A percentile compares a stretch with the other conserved stretches of the same genome.
phyloP scores from a whole-genome alignment of 768 basidiomycete genomes.

The Phaffia australis region DNA sequence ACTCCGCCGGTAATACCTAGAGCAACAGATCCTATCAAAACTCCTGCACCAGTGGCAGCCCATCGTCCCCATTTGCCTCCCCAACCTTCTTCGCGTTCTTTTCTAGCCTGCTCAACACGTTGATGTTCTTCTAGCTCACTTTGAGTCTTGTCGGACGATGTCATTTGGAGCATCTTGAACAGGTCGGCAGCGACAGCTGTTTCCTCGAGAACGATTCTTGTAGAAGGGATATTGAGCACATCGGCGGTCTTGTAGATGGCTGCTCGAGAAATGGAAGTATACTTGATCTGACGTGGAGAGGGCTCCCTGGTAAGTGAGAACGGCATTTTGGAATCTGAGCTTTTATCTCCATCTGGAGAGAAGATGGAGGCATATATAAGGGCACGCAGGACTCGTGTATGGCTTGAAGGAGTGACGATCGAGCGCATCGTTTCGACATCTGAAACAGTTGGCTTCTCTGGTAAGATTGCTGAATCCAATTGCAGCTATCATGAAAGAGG shows the following conservation, averaged over 20 bases:
- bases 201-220: conserved; percentile 27
- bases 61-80: conserved; percentile 38
- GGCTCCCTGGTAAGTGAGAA: background rate
- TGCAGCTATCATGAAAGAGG: conserved; percentile 12
- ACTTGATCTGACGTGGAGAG: conserved; percentile 13
- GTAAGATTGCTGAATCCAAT: conserved; percentile 18
- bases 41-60: conserved; percentile 39
- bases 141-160: conserved; percentile 29
- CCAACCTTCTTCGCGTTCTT: conserved; percentile 38
- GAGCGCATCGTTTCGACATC: conserved; percentile 13
- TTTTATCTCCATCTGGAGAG: background rate
- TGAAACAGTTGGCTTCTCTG: background rate
- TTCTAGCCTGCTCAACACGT: conserved; percentile 33
- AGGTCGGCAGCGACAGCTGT: conserved; percentile 26
- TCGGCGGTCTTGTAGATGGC: conserved; percentile 22
- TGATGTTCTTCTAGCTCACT: conserved; percentile 28
- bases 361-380: conserved; percentile 20
- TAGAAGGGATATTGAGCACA: conserved; percentile 26
- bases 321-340: background rate
- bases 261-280: conserved; percentile 27
- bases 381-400: conserved; percentile 1
- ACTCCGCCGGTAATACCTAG: conserved; percentile 41
- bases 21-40: conserved; percentile 38
- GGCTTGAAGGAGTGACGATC: background rate
- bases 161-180: conserved; percentile 25